Evolutionary conservation across 352 stramenopile genomes (phyloP), one percentile per base, ranked within the genome.

Genomic region (Peronospora tabacina): DNA sequence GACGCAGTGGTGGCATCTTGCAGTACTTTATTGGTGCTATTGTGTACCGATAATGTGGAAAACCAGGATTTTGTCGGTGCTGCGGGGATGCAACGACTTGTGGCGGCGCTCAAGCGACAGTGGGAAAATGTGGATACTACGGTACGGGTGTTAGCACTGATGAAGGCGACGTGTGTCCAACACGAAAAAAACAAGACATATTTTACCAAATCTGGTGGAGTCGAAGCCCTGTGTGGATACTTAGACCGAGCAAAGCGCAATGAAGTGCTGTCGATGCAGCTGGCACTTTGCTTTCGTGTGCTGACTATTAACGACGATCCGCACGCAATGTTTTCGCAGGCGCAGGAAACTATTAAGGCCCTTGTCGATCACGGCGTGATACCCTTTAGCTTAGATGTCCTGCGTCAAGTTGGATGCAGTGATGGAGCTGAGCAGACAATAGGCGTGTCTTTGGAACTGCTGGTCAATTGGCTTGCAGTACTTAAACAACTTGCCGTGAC

Each of bases 401-500:
- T 90, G 7, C 50, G 65, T 39, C 44, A 59, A 37, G 40, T 30
- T 15, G 52, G 58, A 9, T 10, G 15, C 34, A 39, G 26, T 5
- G 32, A 50, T 38, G 19, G 32, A 39, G 13, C 34, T 19, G n/a
- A 45, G 30, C 22, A 51, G 10, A 24, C 11, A 41, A 28, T 22
- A 39, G 54, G 20, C 24, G n/a, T n/a, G 12, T 70, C 76, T 15
- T 43, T 61, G 1, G 76, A 86, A 16, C 37, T 83, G n/a, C 45
- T 87, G 6, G 51, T 68, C 11, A 46, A 58, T 8, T 90, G 80
- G 80, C 68, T 90, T 13, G 51, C 66, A 11, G 72, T 90, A 15
- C 66, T 90, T 22, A 89, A 87, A 57, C 76, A 91, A 43, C 52
- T 91, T 26, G 77, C 76, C 5, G 75, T 86, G 24, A 88, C 81